Evolutionary conservation across 345 rosid genomes (phyloP).

Genomic region (Garcia nutans): DNA sequence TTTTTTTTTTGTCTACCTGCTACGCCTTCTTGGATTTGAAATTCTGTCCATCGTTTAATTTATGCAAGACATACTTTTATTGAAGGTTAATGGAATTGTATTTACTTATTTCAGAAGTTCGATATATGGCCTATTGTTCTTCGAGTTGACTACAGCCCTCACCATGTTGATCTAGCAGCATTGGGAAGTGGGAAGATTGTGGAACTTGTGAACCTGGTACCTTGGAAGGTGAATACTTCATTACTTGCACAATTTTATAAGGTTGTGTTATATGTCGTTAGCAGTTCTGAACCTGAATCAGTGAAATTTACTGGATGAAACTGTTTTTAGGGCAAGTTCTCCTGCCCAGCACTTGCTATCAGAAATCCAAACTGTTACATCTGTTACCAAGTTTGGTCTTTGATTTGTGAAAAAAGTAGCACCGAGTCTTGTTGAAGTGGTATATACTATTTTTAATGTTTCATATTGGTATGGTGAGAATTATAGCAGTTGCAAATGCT

Average conservation of each 20-base stretch:
- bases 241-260: background rate
- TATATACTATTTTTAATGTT: background rate
- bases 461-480: background rate
- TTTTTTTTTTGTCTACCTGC: background rate
- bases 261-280: background rate
- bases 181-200: conserved; percentile 79
- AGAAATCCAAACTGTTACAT: background rate
- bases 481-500: background rate
- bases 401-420: background rate
- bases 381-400: background rate
- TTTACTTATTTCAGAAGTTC: conserved; percentile 60
- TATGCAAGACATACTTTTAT: background rate
- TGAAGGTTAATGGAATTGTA: background rate
- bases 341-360: background rate
- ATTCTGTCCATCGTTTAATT: background rate
- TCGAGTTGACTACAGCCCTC: conserved; percentile 89
- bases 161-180: conserved; percentile 86
- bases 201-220: conserved; percentile 91
- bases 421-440: background rate
- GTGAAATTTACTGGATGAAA: background rate
- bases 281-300: background rate
- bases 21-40: background rate
- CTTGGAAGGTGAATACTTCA: conserved; percentile 74
- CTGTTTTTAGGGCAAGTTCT: background rate
- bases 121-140: conserved; percentile 78